Base-by-base conservation (phyloP, 371 early-diverging fungal genomes). In the Lichtheimia corymbifera region DNA sequence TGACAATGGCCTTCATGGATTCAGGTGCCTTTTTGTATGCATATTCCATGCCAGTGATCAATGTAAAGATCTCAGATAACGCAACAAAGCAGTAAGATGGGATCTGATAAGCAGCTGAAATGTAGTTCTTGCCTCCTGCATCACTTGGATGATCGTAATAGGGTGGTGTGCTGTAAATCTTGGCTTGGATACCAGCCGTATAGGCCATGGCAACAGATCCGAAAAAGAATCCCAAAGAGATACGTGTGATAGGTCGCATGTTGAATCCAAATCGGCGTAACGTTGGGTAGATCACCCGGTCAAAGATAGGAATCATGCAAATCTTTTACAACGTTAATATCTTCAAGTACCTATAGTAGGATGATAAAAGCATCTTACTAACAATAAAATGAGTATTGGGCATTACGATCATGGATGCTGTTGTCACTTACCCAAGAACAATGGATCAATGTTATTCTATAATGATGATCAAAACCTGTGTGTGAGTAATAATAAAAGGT, bases 21-120 rank as follows among this genome's bases (percentile, higher is more conserved):
- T 77, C 75, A 13, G 91, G 85, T 13, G 92, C 91, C 70, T 86
- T 84, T 66, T 83, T 87, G 85, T 84, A 92, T 13, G 92, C 92
- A 65, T 84, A 90, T 70, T 92, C 92, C 24, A 89, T 77, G 61
- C 91, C 92, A 11, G 91, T 91, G 55, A 87, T 83, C 27, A 87
- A 87, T 0, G 88, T 78, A 61, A 92, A 89, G 50, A 89, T 84
- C 77, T 88, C 89, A 30, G 89, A 86, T 53, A 86, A 73, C 27
- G 84, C 90, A 44, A 89, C 75, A 18, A 86, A 67, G 53, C 85
- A 68, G 53, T 88, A 92, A 11, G 88, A 80, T 15, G 88, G 89
- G 28, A 89, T 68, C 64, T 90, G 90, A 58, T 76, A 77, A 77
- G 83, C 90, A 53, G 88, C 84, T 58, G 79, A 76, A 17, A 92